Base-by-base conservation (phyloP, 2,329 filamentous ascomycete genomes). In the Ophioceras dolichostomum region DNA sequence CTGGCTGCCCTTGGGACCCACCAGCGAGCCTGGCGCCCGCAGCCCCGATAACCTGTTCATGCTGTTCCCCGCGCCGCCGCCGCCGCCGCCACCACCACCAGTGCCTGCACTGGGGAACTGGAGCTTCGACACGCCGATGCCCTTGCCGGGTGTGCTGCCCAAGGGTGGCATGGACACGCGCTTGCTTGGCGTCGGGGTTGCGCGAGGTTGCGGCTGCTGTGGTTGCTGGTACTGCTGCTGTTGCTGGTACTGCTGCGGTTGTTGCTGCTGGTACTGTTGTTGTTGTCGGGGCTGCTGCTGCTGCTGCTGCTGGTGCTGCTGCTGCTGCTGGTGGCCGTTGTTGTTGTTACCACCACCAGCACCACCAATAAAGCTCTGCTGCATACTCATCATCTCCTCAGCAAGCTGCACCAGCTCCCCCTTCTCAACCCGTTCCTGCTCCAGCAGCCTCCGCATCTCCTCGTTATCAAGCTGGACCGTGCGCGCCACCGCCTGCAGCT, bases 321-420 rank as follows among this genome's bases (percentile, higher is more conserved):
- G 13, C 22, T 30, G 39, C 22, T 16, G 12, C 16, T 35, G 34
- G 43, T 39, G 22, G 47, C 33, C 35, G 43, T 35, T 24, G 45
- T 39, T 36, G 43, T 17, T 46, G 42, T 32, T 53, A 50, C 8
- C 45, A 41, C 55, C 57, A 34, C 8, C 22, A 26, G 22, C 8
- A 26, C 12, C 12, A 12, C 22, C 22, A 26, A 62, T 58, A 35
- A 67, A 59, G 49, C 61, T 68, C 55, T 76, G 49, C 43, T 65
- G 68, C 59, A 89, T 76, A 36, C 67, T 65, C 60, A 91, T 79
- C 77, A 91, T 83, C 62, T 91, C 84, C 56, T 91, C 84, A 1
- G 85, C 84, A 5, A 86, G 71, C 39, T 77, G 73, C 26, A 91
- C 84, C 28, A 91, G 65, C 59, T 89, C 84, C 37, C 83, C 81